phyloP scores from a whole-genome alignment of 2,329 filamentous ascomycete genomes.

The Aspergillus calidoustus region DNA sequence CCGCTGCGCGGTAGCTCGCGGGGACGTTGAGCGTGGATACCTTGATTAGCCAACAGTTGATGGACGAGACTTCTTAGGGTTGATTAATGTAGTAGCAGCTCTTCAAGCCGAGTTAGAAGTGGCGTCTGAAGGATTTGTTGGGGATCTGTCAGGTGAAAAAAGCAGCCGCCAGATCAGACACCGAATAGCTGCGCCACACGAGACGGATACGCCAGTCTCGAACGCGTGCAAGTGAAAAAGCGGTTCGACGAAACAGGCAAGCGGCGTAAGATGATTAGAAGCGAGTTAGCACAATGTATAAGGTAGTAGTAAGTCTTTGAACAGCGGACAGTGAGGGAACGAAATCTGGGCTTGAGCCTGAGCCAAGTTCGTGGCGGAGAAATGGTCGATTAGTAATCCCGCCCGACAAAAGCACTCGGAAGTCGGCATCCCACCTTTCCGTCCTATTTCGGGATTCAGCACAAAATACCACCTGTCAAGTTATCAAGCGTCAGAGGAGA shows the following conservation, averaged over 20 bases:
- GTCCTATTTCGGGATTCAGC: neutral
- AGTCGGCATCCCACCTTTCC: conserved; percentile 8
- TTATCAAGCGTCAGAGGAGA: too few relatives aligned
- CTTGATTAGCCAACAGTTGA: neutral
- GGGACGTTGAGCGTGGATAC: neutral
- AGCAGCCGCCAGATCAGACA: neutral
- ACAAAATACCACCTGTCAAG: neutral
- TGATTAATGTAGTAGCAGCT: neutral
- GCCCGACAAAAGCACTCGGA: conserved; percentile 2
- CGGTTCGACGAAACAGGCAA: neutral
- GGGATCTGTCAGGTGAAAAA: neutral
- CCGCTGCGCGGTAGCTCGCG: neutral
- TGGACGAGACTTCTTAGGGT: neutral
- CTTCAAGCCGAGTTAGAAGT: neutral
- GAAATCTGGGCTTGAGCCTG: neutral
- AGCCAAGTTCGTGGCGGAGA: conserved; percentile 9
- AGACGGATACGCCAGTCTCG: neutral
- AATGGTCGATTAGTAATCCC: conserved; percentile 2
- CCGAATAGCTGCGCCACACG: conserved; percentile 4
- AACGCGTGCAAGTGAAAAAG: neutral
- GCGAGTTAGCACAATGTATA: neutral
- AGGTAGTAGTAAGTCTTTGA: neutral
- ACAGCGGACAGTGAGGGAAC: neutral
- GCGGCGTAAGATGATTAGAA: neutral
- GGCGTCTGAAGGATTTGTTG: neutral